These are phyloP conservation scores for Fusarium torreyae DNA, from an alignment of 2,329 filamentous ascomycete genomes.

Conservation along the genomic window DNA sequence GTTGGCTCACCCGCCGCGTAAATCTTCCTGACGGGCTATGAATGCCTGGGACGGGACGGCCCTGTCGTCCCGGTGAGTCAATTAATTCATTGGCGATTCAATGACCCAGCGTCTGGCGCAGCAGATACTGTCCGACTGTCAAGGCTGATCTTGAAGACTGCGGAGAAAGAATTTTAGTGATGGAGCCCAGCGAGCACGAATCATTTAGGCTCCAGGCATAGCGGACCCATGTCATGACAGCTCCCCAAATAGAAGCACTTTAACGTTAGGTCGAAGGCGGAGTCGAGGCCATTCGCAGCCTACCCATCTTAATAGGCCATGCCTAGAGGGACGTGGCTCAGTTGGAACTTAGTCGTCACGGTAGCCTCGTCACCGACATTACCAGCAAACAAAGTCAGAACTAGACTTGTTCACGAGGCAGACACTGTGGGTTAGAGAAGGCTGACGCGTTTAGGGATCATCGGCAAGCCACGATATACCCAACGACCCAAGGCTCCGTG, in stretches of 20 bases:
- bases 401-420: slow-evolving; percentile 28
- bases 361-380: slow-evolving; percentile 33
- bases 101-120: slow-evolving; percentile 18
- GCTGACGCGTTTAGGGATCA: slow-evolving; percentile 39
- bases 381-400: slow-evolving; percentile 24
- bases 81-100: slow-evolving; percentile 14
- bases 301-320: slow-evolving; percentile 26
- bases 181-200: slow-evolving; percentile 3
- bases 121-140: slow-evolving; percentile 9
- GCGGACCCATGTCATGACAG: slow-evolving; percentile 27
- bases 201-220: slow-evolving; percentile 18
- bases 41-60: slow-evolving; percentile 17
- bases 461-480: slow-evolving; percentile 32
- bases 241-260: slow-evolving; percentile 46
- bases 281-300: slow-evolving; percentile 27
- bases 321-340: slow-evolving; percentile 36
- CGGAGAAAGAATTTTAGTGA: slow-evolving; percentile 22
- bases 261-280: slow-evolving; percentile 30
- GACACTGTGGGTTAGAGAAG: slow-evolving; percentile 33
- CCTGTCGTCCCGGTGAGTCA: slow-evolving; percentile 26
- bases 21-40: slow-evolving; percentile 14
- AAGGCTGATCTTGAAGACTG: slow-evolving; percentile 33
- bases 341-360: slow-evolving; percentile 32
- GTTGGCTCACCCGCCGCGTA: slow-evolving; percentile 31
- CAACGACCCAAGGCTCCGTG: slow-evolving; percentile 18